Conservation (phyloP, 2,329 filamentous ascomycete species). For the Aspergillus japonicus region DNA sequence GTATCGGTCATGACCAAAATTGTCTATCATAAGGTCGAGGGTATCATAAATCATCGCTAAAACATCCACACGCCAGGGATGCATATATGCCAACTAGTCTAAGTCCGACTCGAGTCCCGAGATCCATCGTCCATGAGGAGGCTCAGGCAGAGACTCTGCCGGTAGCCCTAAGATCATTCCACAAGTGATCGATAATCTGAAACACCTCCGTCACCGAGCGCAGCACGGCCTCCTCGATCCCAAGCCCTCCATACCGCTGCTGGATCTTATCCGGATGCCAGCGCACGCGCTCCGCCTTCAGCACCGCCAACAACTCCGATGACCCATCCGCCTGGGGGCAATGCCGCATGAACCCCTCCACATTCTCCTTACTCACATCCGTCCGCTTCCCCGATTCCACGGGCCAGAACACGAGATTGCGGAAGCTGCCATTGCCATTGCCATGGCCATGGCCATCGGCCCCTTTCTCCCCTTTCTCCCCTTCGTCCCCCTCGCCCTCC, state of each 20-base stretch:
- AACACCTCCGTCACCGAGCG: constrained; percentile 84
- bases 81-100: not conserved
- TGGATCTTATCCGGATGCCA: constrained; percentile 99
- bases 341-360: constrained; percentile 68
- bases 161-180: constrained; percentile 59
- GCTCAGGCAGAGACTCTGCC: not conserved
- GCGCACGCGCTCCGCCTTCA: constrained; percentile 82
- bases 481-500: constrained; percentile 6
- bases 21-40: constrained; percentile 2
- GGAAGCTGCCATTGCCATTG: constrained; percentile 26
- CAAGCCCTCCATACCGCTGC: constrained; percentile 72
- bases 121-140: not conserved
- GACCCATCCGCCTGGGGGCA: constrained; percentile 30
- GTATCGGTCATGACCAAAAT: not conserved
- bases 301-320: constrained; percentile 46
- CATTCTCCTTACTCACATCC: constrained; percentile 58
- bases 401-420: constrained; percentile 67
- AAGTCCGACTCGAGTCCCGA: not conserved
- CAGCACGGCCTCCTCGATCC: constrained; percentile 70
- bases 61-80: not conserved
- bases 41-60: constrained; percentile 7
- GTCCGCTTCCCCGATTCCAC: constrained; percentile 59
- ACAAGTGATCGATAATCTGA: constrained; percentile 81
- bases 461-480: constrained; percentile 13
- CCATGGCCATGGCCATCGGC: no score